A percentile compares a stretch with the other conserved stretches of the same genome.
Evolutionary conservation across 768 basidiomycete species (phyloP).

Genomic region (Naganishia kalamii): DNA sequence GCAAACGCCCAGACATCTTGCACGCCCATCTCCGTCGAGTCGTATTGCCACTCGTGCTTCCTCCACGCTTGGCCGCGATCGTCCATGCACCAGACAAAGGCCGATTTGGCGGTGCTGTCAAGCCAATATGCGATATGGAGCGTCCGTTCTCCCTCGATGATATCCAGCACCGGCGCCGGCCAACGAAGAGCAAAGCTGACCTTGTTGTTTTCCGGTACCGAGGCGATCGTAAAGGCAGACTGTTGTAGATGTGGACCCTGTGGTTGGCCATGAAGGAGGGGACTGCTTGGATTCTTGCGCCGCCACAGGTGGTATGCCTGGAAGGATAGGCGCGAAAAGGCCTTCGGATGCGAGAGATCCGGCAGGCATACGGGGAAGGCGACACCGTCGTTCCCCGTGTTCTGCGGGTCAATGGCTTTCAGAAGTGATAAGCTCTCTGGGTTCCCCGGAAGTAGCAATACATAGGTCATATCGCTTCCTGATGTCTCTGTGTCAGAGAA

Average conservation of each 20-base stretch:
- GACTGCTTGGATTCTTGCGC: neutral
- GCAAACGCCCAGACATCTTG: slow-evolving; percentile 11
- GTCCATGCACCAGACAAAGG: slow-evolving; percentile 7
- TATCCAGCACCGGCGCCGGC: slow-evolving; percentile 12
- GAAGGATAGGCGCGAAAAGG: neutral
- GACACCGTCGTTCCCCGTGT: neutral
- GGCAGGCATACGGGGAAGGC: neutral
- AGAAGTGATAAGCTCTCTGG: too few species aligned
- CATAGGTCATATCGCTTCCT: neutral
- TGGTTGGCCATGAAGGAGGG: neutral
- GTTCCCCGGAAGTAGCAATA: neutral
- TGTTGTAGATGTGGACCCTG: neutral
- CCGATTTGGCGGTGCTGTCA: neutral
- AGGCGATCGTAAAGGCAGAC: neutral
- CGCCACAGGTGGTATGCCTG: neutral
- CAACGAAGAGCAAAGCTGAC: slow-evolving; percentile 10
- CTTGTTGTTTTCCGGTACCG: neutral
- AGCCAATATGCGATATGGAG: slow-evolving; percentile 18
- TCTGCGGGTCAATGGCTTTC: neutral
- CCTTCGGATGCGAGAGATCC: neutral
- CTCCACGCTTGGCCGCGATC: slow-evolving; percentile 14
- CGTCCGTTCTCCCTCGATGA: slow-evolving; percentile 7
- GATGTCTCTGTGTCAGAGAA: neutral
- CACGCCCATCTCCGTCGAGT: neutral
- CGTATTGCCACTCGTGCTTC: neutral